A percentile compares a stretch with the other conserved stretches of the same genome.
These are phyloP conservation scores for Flaveria linearis DNA, from an alignment of 129 eudicot genomes.

Conservation along the genomic window DNA sequence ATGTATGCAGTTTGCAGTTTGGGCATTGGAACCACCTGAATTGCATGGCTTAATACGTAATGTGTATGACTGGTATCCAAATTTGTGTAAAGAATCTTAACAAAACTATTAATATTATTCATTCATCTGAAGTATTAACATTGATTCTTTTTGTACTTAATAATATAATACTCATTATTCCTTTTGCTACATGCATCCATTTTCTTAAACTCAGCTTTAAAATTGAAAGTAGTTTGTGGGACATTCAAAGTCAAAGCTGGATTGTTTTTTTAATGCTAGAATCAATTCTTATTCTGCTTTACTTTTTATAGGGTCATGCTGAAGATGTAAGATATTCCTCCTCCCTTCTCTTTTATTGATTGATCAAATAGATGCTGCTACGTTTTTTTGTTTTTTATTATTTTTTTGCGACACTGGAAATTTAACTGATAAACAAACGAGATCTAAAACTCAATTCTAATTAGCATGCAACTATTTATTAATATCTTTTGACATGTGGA, in stretches of 20 bases:
- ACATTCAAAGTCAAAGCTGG: background rate
- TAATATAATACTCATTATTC: background rate
- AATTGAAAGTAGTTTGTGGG: conserved; percentile 6
- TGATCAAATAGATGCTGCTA: background rate
- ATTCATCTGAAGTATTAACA: too few relatives aligned
- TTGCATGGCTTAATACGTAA: background rate
- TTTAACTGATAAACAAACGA: background rate
- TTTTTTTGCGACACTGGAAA: too few relatives aligned
- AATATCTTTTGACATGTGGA: background rate
- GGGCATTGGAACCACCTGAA: too few relatives aligned
- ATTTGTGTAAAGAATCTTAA: too few relatives aligned
- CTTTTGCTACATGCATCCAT: background rate
- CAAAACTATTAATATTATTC: too few relatives aligned
- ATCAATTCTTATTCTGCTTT: conserved; percentile 21
- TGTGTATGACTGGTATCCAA: conserved; percentile 4
- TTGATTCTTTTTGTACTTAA: too few relatives aligned
- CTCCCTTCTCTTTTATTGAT: background rate
- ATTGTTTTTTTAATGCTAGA: conserved; percentile 25
- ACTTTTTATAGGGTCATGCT: conserved; percentile 70
- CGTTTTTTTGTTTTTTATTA: background rate
- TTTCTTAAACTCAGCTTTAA: background rate
- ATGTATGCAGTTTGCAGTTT: too few relatives aligned
- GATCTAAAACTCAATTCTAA: background rate
- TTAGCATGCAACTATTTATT: conserved; percentile 14
- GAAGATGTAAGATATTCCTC: conserved; percentile 48